Evolutionary conservation across 352 stramenopile genomes (phyloP), one percentile per base, ranked within the genome.

Genomic region (Globisporangium spinosum): DNA sequence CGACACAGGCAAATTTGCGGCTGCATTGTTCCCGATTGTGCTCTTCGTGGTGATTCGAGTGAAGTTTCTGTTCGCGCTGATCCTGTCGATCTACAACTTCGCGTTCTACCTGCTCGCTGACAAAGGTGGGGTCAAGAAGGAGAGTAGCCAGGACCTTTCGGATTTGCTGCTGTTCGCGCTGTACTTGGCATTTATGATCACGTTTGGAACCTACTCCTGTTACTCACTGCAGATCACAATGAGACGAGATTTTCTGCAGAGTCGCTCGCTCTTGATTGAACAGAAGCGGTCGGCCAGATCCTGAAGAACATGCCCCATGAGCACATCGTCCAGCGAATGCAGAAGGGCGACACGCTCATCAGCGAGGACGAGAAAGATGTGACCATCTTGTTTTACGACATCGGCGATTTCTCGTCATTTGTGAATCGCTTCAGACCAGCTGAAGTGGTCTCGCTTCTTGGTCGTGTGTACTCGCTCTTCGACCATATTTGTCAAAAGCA

Each of bases 401-500:
- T 95, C 55, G 77, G 79, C 1, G 88, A 96, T 66, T 93, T 95
- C 69, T 77, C 77, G 0, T 91, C 82, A 0, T 90, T 94, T 59
- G 81, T 94, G 8, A 92, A 87, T 25, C 83, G 85, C 2, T 94
- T 94, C 43, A 78, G 74, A 34, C 88, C 85, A 2, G 90, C 80
- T 0, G 82, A 94, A 35, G 81, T 95, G 2, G 85, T 95, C 0
- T 91, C 87, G 63, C 71, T 98, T 15, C 77, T 98, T 12, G 89
- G 97, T 73, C 81, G 90, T 20, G 85, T 98, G n/a, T 98, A 97
- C 72, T 95, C 87, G 3, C 77, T 94, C 0, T 98, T 98, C 59
- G 91, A 98, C 65, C 82, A 91, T 32, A 93, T 98, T 58, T 96
- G 88, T 47, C 72, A 89, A 43, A 96, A 98, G 66, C 89, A 98